Base-by-base conservation (phyloP, 73 alveolate genomes). In the Symbiodinium natans region DNA sequence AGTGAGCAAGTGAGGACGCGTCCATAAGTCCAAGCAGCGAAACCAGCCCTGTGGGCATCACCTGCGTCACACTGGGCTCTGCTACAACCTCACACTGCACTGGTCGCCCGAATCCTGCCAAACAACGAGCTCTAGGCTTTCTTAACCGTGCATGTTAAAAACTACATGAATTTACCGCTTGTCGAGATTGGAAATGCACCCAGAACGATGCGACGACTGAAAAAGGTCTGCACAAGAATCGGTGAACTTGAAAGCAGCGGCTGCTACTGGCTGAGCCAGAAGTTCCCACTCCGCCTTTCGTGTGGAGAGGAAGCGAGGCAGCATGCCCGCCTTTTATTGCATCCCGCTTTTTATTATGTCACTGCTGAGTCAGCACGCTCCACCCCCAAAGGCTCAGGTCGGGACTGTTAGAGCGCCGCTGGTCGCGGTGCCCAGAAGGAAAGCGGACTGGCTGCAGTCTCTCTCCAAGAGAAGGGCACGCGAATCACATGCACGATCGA, bases 1-100 rank as follows among this genome's bases (percentile, higher is more conserved):
- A 4, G 71, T 52, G 71, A 52, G 15, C 71, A 29, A 52, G 68
- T 52, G 68, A 52, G 71, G 71, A 23, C 23, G 71, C 71, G 71
- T 52, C 71, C 71, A 52, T 68, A 36, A 88, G 36, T 5, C 95
- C 95, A 59, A 88, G 43, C 73, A 88, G 43, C 29, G 95, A 88
- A 25, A 88, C 95, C 52, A 88, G 21, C 42, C 95, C 95, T 5
- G 95, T 88, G 25, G 95, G 95, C 95, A 88, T 88, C 71, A 88
- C 63, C 94, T 15, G 71, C 71, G 23, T 15, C 29, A 52, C 5
- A 52, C 23, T 52, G 71, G 71, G 1, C 17, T 52, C 23, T 6
- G n/a, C 71, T 29, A 52, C 25, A 52, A 52, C 31, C 71, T 52
- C 71, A 4, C n/a, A 4, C 17, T 21, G 71, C 23, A 23, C 71